These are phyloP conservation scores for Botrytis squamosa DNA, from an alignment of 2,329 filamentous ascomycete species.

Conservation along the genomic window DNA sequence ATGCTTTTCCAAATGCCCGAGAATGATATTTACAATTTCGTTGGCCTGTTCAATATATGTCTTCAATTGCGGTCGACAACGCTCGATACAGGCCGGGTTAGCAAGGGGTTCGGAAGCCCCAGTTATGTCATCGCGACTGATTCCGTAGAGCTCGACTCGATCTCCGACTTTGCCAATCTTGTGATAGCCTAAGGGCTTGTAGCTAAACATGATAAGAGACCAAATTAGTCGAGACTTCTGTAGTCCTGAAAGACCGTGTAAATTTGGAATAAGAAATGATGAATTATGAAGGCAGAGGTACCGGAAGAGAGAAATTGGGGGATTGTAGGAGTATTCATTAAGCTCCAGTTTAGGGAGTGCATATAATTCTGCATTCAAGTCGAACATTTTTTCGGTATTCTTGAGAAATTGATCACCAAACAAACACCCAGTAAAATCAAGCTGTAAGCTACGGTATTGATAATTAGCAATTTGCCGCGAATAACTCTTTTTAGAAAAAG, in stretches of 20 bases:
- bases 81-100: conserved; percentile 4
- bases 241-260: not conserved
- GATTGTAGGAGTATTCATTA: not conserved
- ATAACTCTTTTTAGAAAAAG: not conserved
- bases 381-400: not conserved
- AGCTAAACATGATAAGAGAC: not conserved
- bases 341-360: not conserved
- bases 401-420: conserved; percentile 7
- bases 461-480: not conserved
- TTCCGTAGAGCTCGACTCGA: conserved; percentile 9
- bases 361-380: conserved; percentile 10
- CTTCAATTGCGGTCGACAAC: not conserved
- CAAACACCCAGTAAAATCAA: not conserved
- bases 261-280: not conserved
- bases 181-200: conserved; percentile 11
- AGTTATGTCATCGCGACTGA: conserved; percentile 11
- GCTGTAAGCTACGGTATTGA: not conserved
- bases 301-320: conserved; percentile 9
- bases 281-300: not conserved
- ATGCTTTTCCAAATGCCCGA: conserved; percentile 12
- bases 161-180: conserved; percentile 9
- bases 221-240: not conserved
- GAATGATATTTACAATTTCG: not conserved
- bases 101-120: conserved; percentile 14
- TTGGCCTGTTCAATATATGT: conserved; percentile 4